phyloP scores from a whole-genome alignment of 169 alveolate species.

The Plasmodium berghei region DNA sequence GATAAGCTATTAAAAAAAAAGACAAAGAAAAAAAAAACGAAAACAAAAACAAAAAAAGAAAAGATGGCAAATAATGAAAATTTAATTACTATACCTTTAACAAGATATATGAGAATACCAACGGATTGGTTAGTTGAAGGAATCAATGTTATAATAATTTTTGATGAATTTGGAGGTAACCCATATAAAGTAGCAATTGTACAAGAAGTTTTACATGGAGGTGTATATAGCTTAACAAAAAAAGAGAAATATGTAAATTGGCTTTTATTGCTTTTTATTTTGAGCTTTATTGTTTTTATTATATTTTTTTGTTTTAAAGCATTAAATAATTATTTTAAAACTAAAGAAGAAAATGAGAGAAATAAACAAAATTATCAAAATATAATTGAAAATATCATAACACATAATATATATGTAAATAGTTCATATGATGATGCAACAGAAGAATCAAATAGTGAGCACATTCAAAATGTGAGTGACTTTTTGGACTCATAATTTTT shows the following conservation, averaged over 20 bases:
- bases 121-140: slow-evolving; percentile 77
- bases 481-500: slow-evolving; percentile 56
- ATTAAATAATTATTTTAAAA: slow-evolving; percentile 49
- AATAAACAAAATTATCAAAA: slow-evolving; percentile 73
- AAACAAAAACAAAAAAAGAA: slow-evolving; percentile 58
- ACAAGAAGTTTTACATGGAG: slow-evolving; percentile 70
- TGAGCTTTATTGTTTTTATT: slow-evolving; percentile 50
- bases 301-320: slow-evolving; percentile 66
- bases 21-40: slow-evolving; percentile 47
- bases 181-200: slow-evolving; percentile 67
- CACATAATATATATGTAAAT: slow-evolving; percentile 64
- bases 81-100: slow-evolving; percentile 58
- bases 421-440: slow-evolving; percentile 67
- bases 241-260: slow-evolving; percentile 72
- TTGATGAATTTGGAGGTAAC: slow-evolving; percentile 76
- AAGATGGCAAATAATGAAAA: slow-evolving; percentile 64
- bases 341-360: slow-evolving; percentile 59
- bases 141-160: slow-evolving; percentile 30
- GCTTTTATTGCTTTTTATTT: slow-evolving; percentile 63
- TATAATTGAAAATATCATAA: slow-evolving; percentile 69
- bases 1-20: slow-evolving; percentile 32
- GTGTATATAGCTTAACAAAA: slow-evolving; percentile 62
- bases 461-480: slow-evolving; percentile 74
- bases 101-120: slow-evolving; percentile 77
- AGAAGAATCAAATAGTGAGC: slow-evolving; percentile 52